Evolutionary conservation across 2,329 filamentous ascomycete genomes (phyloP).

Genomic region (Metarhizium rileyi): DNA sequence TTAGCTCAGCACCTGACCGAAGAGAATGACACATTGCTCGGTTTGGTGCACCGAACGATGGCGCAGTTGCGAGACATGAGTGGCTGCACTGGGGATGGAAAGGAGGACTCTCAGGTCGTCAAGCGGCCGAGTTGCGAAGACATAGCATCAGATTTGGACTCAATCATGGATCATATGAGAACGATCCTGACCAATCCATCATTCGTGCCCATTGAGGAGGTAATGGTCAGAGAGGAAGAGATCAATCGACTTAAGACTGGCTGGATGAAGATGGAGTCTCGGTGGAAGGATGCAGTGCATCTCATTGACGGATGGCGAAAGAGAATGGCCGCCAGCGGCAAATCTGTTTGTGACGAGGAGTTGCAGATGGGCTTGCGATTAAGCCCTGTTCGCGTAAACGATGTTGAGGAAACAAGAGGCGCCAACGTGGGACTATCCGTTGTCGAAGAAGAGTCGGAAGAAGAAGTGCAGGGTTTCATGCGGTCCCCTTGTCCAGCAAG

Average conservation of each 20-base stretch:
- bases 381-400: constrained; percentile 46
- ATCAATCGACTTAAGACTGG: constrained; percentile 74
- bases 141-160: constrained; percentile 64
- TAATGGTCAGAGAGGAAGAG: constrained; percentile 84
- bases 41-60: constrained; percentile 61
- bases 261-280: constrained; percentile 86
- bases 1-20: constrained; percentile 76
- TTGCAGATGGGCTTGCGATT: constrained; percentile 58
- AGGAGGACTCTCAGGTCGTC: constrained; percentile 20
- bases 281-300: constrained; percentile 81
- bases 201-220: constrained; percentile 91
- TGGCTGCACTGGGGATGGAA: constrained; percentile 36
- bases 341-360: constrained; percentile 59
- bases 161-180: constrained; percentile 70
- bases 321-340: constrained; percentile 62
- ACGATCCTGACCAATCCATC: constrained; percentile 87
- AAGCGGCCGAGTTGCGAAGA: constrained; percentile 45
- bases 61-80: constrained; percentile 61
- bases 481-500: constrained; percentile 20
- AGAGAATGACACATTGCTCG: constrained; percentile 78
- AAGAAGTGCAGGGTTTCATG: constrained; percentile 8
- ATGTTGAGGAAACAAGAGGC: constrained; percentile 37
- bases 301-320: constrained; percentile 91
- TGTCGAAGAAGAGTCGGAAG: constrained; percentile 37
- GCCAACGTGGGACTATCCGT: constrained; percentile 31